Evolutionary conservation across 768 basidiomycete genomes (phyloP).

Genomic region (Tylopilus felleus): DNA sequence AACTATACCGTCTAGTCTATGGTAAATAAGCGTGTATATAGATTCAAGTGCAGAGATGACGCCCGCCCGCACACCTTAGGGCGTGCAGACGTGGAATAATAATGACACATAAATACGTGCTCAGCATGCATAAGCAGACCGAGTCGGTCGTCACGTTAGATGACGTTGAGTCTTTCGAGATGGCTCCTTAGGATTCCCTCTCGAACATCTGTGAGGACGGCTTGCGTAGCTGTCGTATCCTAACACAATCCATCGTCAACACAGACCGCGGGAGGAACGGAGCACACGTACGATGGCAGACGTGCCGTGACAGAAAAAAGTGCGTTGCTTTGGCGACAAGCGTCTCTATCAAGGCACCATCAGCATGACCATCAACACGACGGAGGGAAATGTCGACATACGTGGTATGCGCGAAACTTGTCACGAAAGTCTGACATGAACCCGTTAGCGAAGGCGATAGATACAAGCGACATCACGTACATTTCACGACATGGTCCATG

Average conservation of each 20-base stretch:
- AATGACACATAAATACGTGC: too few relatives aligned
- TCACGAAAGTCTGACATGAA: conserved; percentile 56
- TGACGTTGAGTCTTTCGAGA: conserved; percentile 31
- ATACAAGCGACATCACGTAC: conserved; percentile 36
- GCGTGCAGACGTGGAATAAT: too few relatives aligned
- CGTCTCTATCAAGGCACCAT: conserved; percentile 40
- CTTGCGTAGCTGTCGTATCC: conserved; percentile 39
- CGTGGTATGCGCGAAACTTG: conserved; percentile 64
- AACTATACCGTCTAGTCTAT: too few relatives aligned
- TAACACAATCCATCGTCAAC: conserved; percentile 7
- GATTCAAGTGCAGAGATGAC: too few relatives aligned
- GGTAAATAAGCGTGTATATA: too few relatives aligned
- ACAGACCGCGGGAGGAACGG: background rate
- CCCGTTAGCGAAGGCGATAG: background rate
- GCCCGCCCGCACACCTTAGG: too few relatives aligned
- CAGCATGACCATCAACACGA: background rate
- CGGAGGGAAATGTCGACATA: conserved; percentile 29
- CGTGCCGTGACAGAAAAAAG: conserved; percentile 68
- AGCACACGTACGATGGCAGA: conserved; percentile 59
- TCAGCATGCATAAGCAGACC: too few relatives aligned
- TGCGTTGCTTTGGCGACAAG: conserved; percentile 51
- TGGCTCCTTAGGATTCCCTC: conserved; percentile 38
- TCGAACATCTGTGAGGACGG: conserved; percentile 39
- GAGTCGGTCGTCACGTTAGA: too few relatives aligned
- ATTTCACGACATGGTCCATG: conserved; percentile 55